phyloP scores from a whole-genome alignment of 139 green algal genomes.

The Pedinophyceae sp. region DNA sequence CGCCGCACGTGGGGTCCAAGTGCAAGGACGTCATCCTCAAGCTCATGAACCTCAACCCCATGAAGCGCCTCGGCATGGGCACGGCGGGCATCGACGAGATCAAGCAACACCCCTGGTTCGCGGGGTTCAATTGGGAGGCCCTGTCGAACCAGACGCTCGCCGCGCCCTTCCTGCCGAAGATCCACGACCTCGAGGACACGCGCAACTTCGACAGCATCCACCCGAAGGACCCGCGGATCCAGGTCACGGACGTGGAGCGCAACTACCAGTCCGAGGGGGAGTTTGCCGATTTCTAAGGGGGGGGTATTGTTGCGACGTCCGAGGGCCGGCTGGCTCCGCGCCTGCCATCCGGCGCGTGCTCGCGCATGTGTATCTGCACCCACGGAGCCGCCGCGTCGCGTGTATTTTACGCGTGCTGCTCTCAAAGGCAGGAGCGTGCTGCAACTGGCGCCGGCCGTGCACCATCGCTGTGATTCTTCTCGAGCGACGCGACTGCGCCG shows the following conservation, averaged over 20 bases:
- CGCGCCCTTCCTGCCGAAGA: conserved; percentile 52
- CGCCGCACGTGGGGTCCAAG: conserved; percentile 34
- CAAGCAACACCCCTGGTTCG: conserved; percentile 77
- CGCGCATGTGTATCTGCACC: too few relatives aligned
- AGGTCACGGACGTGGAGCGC: not conserved
- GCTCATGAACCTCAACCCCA: conserved; percentile 25
- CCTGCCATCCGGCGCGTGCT: too few relatives aligned
- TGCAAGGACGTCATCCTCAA: conserved; percentile 14
- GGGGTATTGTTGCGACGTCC: too few relatives aligned
- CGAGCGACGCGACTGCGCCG: too few relatives aligned
- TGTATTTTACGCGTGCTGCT: too few relatives aligned
- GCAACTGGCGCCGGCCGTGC: too few relatives aligned
- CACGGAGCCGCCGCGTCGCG: too few relatives aligned
- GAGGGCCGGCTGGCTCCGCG: too few relatives aligned
- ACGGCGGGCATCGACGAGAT: conserved; percentile 44
- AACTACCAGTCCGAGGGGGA: not conserved
- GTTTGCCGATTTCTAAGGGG: not conserved
- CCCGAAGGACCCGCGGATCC: not conserved
- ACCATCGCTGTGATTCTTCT: too few relatives aligned
- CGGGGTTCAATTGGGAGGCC: conserved; percentile 5
- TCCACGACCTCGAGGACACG: not conserved
- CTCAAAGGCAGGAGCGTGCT: too few relatives aligned
- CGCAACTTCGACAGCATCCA: not conserved
- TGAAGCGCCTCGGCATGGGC: conserved; percentile 43
- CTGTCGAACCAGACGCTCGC: conserved; percentile 21